These are phyloP conservation scores for Trichosporon sp. DNA, from an alignment of 1,284 basidiomycete genomes.

Conservation along the genomic window DNA sequence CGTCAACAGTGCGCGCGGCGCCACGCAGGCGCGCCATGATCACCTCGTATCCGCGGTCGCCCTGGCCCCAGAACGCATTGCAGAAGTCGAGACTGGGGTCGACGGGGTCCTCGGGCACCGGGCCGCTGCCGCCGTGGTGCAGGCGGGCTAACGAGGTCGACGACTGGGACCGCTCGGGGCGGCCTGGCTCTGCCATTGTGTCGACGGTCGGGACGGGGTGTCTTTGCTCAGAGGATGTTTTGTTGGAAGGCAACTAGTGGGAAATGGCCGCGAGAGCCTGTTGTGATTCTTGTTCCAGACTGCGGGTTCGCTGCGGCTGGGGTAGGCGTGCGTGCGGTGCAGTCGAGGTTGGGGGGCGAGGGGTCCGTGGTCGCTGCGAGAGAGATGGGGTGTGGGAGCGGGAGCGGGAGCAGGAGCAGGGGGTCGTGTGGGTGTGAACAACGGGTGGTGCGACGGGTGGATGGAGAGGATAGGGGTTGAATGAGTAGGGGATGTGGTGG, in stretches of 20 bases:
- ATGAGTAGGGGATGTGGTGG: neutral
- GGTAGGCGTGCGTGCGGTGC: neutral
- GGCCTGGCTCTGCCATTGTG: constrained; percentile 31
- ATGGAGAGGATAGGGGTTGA: neutral
- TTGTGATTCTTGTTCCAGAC: neutral
- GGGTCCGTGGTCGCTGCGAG: neutral
- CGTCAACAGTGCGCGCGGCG: constrained; percentile 83
- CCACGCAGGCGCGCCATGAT: constrained; percentile 84
- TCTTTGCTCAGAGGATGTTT: neutral
- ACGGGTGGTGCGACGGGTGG: neutral
- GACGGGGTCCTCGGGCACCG: constrained; percentile 37
- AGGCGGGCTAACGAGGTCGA: constrained; percentile 52
- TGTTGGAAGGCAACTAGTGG: neutral
- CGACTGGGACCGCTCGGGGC: constrained; percentile 51
- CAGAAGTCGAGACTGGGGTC: constrained; percentile 74
- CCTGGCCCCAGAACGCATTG: constrained; percentile 91
- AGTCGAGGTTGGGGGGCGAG: neutral
- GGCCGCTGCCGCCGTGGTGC: constrained; percentile 44
- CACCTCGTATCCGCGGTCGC: constrained; percentile 86
- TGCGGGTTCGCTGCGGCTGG: neutral
- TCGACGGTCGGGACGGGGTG: neutral
- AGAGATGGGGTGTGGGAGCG: neutral
- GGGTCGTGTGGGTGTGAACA: neutral
- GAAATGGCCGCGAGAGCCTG: neutral
- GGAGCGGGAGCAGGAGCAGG: neutral